Evolutionary conservation across 306 rosid species (phyloP).

Genomic region (Delonix regia): DNA sequence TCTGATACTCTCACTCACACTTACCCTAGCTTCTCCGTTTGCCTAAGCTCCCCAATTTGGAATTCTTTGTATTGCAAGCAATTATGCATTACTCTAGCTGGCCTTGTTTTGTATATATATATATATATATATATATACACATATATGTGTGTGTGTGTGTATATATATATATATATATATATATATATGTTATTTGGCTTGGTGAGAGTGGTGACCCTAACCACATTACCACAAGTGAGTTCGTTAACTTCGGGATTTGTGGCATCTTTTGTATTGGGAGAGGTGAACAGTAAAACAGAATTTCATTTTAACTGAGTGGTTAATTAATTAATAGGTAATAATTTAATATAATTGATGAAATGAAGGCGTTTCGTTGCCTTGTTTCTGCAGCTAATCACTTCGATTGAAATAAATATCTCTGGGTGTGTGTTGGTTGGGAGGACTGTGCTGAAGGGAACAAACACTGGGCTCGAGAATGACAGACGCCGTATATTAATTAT

Average conservation of each 20-base stretch:
- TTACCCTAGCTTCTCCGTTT: background rate
- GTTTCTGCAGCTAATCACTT: background rate
- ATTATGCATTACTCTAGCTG: too few species aligned
- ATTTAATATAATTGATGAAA: background rate
- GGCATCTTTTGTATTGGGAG: background rate
- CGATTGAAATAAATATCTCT: background rate
- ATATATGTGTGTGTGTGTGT: too few species aligned
- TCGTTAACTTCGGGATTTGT: slow-evolving; percentile 65
- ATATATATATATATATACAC: too few species aligned
- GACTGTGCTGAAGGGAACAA: slow-evolving; percentile 65
- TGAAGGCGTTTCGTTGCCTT: slow-evolving; percentile 30
- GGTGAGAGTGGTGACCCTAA: too few species aligned
- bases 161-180: too few species aligned
- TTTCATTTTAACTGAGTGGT: too few species aligned
- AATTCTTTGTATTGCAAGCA: too few species aligned
- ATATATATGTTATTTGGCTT: too few species aligned
- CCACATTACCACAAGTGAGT: too few species aligned
- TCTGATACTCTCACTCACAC: background rate
- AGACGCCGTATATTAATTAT: slow-evolving; percentile 42
- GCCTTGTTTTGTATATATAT: too few species aligned
- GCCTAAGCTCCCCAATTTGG: background rate
- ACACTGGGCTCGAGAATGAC: slow-evolving; percentile 81
- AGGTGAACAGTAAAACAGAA: too few species aligned
- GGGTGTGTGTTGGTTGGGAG: background rate
- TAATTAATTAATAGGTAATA: too few species aligned